Base-by-base conservation (phyloP, 2,329 filamentous ascomycete genomes). In the Colletotrichum eremochloae region DNA sequence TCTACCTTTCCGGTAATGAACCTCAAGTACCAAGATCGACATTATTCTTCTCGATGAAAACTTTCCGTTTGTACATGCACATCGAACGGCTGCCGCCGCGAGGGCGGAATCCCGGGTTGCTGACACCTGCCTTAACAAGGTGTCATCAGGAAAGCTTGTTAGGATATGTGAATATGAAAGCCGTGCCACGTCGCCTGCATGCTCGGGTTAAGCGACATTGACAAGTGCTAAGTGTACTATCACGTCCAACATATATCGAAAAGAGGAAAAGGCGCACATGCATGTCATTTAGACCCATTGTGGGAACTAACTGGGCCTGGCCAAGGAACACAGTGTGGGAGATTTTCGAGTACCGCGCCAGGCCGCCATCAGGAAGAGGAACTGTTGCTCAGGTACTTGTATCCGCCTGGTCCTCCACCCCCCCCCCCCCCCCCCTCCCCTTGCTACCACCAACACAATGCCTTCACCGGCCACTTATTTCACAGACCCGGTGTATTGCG, bases 331-430 rank as follows among this genome's bases (percentile, higher is more conserved):
- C 63, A 71, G 68, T 71, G 63, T 71, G 68, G 33, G 56, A 18
- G 38, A 61, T 62, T 67, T 29, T 29, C 29, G 18, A 67, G 31
- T 15, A 53, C 67, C 63, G 3, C 15, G 40, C 62, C 31, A 61
- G 67, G 62, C 46, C 62, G 62, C 62, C 44, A 53, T 55, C 31
- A 48, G 56, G 46, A 48, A 24, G 36, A 61, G 48, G 62, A 67
- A 67, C 56, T 71, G 68, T 67, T 71, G 56, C 38, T 46, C 40
- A 56, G 56, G 68, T 71, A 71, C 68, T 44, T 55, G 15, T 56
- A 33, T 48, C 36, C 44, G 15, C 63, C 38, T 55, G 3, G 33
- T 8, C 36, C 53, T 20, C n/a, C n/a, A 24, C 24, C 18, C 44
- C 44, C 38, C 18, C 52, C 53, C 38, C 36, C 44, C n/a, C n/a